Evolutionary conservation across 2,329 filamentous ascomycete genomes (phyloP).

Genomic region (Juglanconis oblonga): DNA sequence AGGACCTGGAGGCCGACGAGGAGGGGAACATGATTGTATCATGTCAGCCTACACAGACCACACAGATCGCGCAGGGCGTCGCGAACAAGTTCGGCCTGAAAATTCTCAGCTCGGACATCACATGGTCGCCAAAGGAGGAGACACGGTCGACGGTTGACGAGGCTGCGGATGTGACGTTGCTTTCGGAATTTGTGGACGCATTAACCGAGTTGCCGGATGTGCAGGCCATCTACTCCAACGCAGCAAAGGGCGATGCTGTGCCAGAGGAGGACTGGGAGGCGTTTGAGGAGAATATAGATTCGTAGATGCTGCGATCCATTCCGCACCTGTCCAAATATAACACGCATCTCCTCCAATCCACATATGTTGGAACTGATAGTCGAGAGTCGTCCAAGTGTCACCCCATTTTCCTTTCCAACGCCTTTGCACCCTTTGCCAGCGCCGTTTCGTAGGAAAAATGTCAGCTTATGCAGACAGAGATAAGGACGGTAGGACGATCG

Average conservation of each 20-base stretch:
- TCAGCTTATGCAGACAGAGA: background rate
- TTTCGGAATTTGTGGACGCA: conserved; percentile 58
- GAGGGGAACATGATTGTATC: conserved; percentile 70
- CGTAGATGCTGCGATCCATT: conserved; percentile 24
- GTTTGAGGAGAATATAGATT: conserved; percentile 51
- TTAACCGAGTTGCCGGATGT: conserved; percentile 69
- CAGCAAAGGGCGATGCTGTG: conserved; percentile 43
- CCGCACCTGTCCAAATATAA: background rate
- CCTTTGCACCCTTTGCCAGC: background rate
- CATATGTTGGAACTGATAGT: background rate
- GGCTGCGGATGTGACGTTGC: conserved; percentile 48
- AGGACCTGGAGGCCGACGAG: conserved; percentile 66
- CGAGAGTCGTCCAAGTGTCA: background rate
- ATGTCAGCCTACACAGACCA: conserved; percentile 65
- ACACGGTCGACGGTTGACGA: conserved; percentile 65
- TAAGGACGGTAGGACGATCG: background rate
- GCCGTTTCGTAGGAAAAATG: background rate
- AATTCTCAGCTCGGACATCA: conserved; percentile 72
- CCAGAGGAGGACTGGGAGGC: conserved; percentile 52
- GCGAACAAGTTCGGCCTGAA: conserved; percentile 61
- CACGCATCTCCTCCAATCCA: background rate
- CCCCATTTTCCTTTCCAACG: background rate
- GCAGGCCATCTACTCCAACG: conserved; percentile 77
- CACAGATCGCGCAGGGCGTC: conserved; percentile 62
- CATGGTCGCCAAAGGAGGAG: conserved; percentile 82